Evolutionary conservation across 1,284 basidiomycete genomes (phyloP).

Genomic region (Dichomitus squalens): DNA sequence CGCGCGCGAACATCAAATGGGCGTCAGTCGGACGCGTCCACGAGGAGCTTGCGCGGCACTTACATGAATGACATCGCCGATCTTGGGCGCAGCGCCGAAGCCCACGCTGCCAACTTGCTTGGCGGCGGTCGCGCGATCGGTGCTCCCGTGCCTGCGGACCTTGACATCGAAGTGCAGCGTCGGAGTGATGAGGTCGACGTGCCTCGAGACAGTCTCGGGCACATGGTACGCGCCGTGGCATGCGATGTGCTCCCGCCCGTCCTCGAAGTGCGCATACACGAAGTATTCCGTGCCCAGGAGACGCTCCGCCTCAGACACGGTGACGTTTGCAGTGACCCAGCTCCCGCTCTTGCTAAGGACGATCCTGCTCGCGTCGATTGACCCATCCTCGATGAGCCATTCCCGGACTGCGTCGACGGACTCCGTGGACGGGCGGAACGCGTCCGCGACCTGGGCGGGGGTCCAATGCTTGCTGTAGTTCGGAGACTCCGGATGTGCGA

Average conservation of each 20-base stretch:
- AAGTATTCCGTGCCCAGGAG: slow-evolving; percentile 49
- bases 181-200: slow-evolving; percentile 24
- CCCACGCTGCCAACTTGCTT: background rate
- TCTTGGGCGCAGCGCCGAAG: background rate
- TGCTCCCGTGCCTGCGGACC: background rate
- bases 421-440: slow-evolving; percentile 45
- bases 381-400: slow-evolving; percentile 45
- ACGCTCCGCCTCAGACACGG: slow-evolving; percentile 46
- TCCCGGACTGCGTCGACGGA: slow-evolving; percentile 42
- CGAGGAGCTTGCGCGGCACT: background rate
- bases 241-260: slow-evolving; percentile 19
- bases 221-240: slow-evolving; percentile 20
- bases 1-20: background rate
- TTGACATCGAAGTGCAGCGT: slow-evolving; percentile 22
- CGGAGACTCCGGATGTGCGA: slow-evolving; percentile 46
- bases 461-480: slow-evolving; percentile 49
- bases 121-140: slow-evolving; percentile 8
- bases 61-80: background rate
- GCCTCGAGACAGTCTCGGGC: slow-evolving; percentile 20
- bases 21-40: background rate
- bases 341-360: slow-evolving; percentile 37
- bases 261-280: slow-evolving; percentile 40
- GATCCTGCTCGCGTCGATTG: slow-evolving; percentile 34
- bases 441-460: slow-evolving; percentile 37
- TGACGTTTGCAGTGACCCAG: slow-evolving; percentile 49